phyloP scores from a whole-genome alignment of 164 flowering plant genomes.

The Pachysandra terminalis region DNA sequence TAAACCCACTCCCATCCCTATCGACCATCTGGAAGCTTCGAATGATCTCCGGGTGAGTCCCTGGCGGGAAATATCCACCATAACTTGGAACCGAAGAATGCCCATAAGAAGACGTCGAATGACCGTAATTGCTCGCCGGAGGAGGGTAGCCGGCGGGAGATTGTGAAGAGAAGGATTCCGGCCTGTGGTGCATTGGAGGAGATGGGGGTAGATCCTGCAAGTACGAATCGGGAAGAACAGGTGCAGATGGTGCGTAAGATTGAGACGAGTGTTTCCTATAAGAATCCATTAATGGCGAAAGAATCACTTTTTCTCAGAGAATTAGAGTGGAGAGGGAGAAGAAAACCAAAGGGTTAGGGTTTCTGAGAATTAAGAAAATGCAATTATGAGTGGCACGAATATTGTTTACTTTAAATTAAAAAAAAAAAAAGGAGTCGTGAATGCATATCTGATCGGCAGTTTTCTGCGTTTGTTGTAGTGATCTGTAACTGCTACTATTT shows the following conservation, averaged over 20 bases:
- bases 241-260: constrained; percentile 38
- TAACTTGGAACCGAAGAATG: constrained; percentile 10
- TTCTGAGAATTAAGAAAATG: neutral
- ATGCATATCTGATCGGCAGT: no score
- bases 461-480: no score
- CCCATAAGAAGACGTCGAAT: constrained; percentile 20
- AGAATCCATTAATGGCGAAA: constrained; percentile 22
- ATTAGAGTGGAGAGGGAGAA: no score
- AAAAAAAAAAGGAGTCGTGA: no score
- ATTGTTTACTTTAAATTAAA: no score
- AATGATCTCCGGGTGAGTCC: constrained; percentile 64
- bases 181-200: neutral
- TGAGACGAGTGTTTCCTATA: constrained; percentile 14
- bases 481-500: no score
- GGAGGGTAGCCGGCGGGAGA: neutral
- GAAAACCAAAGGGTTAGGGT: no score
- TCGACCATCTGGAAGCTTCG: constrained; percentile 72
- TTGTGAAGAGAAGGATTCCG: neutral
- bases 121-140: constrained; percentile 2
- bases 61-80: constrained; percentile 43
- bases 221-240: constrained; percentile 33
- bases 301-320: neutral
- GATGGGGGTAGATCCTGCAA: neutral
- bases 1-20: constrained; percentile 66
- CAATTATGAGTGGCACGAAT: no score